Conservation (phyloP, 192 early-diverging fungal genomes). For the Linnemannia hyalina region DNA sequence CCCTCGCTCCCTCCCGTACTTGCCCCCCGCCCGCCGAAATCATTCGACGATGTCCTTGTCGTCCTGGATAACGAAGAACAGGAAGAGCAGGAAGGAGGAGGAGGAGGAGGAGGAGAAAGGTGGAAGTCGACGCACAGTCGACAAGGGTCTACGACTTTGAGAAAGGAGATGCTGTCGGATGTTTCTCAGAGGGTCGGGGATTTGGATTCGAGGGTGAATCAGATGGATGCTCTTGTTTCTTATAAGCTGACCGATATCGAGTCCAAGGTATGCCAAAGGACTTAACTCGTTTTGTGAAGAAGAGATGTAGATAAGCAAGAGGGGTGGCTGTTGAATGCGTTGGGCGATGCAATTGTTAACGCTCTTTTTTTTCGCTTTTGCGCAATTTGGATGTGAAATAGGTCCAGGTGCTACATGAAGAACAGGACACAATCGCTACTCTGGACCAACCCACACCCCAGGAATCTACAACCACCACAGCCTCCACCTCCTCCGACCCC, state of each 20-base stretch:
- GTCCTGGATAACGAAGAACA: neutral
- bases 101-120: neutral
- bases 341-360: neutral
- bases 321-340: neutral
- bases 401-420: slow-evolving; percentile 31
- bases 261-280: slow-evolving; percentile 18
- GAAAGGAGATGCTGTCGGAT: slow-evolving; percentile 31
- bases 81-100: neutral
- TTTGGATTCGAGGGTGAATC: slow-evolving; percentile 27
- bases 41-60: neutral
- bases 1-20: neutral
- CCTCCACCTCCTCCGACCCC: neutral
- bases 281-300: neutral
- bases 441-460: neutral
- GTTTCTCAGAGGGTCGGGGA: slow-evolving; percentile 30
- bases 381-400: neutral
- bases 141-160: neutral
- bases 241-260: slow-evolving; percentile 41
- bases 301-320: too few relatives aligned
- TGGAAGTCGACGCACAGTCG: neutral
- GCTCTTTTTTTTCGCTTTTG: neutral
- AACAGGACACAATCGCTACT: neutral
- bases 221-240: slow-evolving; percentile 33
- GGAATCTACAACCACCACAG: neutral
- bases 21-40: neutral